Base-by-base conservation (phyloP, 2,329 filamentous ascomycete genomes). In the Monilinia polystroma region DNA sequence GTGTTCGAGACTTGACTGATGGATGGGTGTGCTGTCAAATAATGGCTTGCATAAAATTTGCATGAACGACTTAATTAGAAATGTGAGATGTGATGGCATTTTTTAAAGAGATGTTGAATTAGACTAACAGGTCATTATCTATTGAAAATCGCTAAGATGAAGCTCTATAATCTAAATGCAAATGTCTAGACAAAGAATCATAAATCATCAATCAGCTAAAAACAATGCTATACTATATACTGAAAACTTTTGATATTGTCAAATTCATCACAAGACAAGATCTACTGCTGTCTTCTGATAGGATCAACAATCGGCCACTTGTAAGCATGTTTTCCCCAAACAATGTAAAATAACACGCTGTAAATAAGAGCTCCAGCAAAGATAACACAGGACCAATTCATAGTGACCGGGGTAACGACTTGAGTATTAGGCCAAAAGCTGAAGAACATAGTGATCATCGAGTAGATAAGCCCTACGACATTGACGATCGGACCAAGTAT, bases 301-400 rank as follows among this genome's bases (percentile, higher is more conserved):
- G 70, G 64, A 64, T 72, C 70, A 18, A 73, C 69, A 51, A 80
- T 72, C 6, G 83, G 83, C 2, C 83, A 82, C 14, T 79, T 77
- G 59, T 83, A 85, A 60, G 78, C 77, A 54, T 78, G 76, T 59
- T 74, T 78, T 0, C 66, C 68, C 57, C 58, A 60, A n/a, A 67
- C 45, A 16, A 66, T 20, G 52, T 66, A 68, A 8, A 67, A 69
- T 4, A 55, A 10, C 10, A 66, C 35, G n/a, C 59, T 57, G 26
- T 65, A 65, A 18, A 63, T 18, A 4, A 69, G 18, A 14, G 32
- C 57, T 12, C 53, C 56, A 52, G 47, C 56, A 53, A 67, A 69
- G 14, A 69, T 52, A 11, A 69, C 12, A 14, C 56, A 62, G n/a
- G 57, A 62, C 35, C 47, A 69, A 32, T 69, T 69, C 68, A 67